These are phyloP conservation scores for Pseudopithomyces chartarum DNA, from an alignment of 2,329 filamentous ascomycete species.

Conservation along the genomic window DNA sequence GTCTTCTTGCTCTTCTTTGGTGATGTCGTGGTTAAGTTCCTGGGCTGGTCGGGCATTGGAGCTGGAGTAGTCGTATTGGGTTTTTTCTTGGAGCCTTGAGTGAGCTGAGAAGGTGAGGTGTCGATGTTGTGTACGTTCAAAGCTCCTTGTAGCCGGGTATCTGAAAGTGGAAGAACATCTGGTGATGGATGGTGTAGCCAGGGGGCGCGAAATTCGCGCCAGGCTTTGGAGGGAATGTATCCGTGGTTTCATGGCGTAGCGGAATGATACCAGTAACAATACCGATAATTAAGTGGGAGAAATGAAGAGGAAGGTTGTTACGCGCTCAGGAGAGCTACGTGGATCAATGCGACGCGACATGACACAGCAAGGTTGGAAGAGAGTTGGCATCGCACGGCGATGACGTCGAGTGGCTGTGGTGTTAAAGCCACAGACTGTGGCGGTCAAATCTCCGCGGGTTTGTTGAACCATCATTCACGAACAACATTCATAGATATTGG, in stretches of 20 bases:
- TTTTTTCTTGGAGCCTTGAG: constrained; percentile 19
- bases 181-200: constrained; percentile 13
- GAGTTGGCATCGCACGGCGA: background rate
- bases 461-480: background rate
- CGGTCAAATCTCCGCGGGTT: background rate
- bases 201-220: constrained; percentile 21
- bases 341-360: background rate
- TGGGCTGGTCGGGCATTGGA: constrained; percentile 44
- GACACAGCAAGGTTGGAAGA: background rate
- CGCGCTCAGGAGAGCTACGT: background rate
- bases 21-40: constrained; percentile 51
- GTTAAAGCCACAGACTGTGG: background rate
- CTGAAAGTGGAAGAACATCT: constrained; percentile 4
- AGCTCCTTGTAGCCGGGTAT: background rate
- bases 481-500: background rate
- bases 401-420: background rate
- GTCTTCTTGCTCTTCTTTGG: constrained; percentile 52
- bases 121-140: constrained; percentile 11
- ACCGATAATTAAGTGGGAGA: background rate
- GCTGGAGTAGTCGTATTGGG: constrained; percentile 28
- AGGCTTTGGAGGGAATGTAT: constrained; percentile 29
- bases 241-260: constrained; percentile 35
- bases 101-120: constrained; percentile 17
- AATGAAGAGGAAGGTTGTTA: background rate
- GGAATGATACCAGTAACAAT: background rate